Evolutionary conservation across 2,329 filamentous ascomycete species (phyloP).

Genomic region (Stemphylium lycopersici): DNA sequence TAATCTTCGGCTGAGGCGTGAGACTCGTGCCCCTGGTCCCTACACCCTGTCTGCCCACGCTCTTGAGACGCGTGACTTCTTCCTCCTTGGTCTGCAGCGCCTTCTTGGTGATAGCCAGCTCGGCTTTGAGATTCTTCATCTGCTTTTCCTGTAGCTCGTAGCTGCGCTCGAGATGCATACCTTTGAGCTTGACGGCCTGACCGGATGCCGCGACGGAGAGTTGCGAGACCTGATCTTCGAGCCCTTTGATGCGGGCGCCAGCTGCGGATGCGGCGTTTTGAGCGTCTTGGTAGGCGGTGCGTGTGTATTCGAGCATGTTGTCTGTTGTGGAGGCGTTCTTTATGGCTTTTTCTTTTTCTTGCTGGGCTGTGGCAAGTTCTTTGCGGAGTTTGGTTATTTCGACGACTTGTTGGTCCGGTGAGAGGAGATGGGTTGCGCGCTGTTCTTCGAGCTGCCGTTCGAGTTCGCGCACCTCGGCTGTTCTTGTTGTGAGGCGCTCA

Average conservation of each 20-base stretch:
- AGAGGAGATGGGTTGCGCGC: conserved; percentile 23
- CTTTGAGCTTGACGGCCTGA: conserved; percentile 24
- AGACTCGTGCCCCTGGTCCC: conserved; percentile 39
- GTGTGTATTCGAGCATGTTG: conserved; percentile 62
- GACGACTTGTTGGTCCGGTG: conserved; percentile 28
- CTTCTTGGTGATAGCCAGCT: conserved; percentile 24
- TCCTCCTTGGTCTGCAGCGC: conserved; percentile 31
- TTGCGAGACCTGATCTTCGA: conserved; percentile 21
- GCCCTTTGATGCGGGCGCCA: conserved; percentile 12
- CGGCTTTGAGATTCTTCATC: conserved; percentile 5
- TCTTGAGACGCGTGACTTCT: conserved; percentile 28
- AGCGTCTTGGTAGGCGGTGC: conserved; percentile 59
- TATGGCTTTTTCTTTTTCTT: conserved; percentile 33
- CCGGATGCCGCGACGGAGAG: conserved; percentile 27
- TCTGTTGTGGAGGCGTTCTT: conserved; percentile 42
- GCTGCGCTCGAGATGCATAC: conserved; percentile 22
- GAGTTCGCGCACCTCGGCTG: conserved; percentile 19
- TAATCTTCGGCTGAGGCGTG: conserved; percentile 36
- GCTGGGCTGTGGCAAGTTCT: conserved; percentile 26
- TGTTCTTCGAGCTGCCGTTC: conserved; percentile 27
- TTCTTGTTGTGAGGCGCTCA: conserved; percentile 24
- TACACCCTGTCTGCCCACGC: conserved; percentile 26
- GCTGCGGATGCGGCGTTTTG: conserved; percentile 19
- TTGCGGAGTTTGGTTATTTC: conserved; percentile 33
- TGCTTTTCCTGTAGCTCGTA: conserved; percentile 15